phyloP scores from a whole-genome alignment of 164 flowering plant species.

The Echeveria elegans region DNA sequence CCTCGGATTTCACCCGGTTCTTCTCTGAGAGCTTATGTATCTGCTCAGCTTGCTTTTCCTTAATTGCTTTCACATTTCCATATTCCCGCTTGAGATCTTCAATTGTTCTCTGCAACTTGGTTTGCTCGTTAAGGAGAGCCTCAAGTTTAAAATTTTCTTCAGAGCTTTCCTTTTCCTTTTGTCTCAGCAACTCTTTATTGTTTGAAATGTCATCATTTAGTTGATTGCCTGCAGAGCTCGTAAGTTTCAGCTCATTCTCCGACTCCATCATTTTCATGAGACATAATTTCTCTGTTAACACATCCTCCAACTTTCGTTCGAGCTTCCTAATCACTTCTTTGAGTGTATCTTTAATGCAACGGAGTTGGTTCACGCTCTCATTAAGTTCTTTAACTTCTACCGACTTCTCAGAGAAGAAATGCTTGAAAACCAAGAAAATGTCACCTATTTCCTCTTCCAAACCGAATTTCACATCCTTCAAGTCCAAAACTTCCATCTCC shows the following conservation, averaged over 20 bases:
- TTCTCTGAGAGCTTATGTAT: slow-evolving; percentile 25
- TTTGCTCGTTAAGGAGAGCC: slow-evolving; percentile 17
- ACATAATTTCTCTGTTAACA: slow-evolving; percentile 21
- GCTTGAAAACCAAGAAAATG: slow-evolving; percentile 26
- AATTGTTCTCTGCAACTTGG: slow-evolving; percentile 16
- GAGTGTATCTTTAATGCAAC: slow-evolving; percentile 21
- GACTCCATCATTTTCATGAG: slow-evolving; percentile 32
- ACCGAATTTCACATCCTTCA: slow-evolving; percentile 23
- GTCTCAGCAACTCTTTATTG: slow-evolving; percentile 22
- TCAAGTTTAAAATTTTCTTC: slow-evolving; percentile 25
- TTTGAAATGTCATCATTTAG: slow-evolving; percentile 21
- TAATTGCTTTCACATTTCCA: slow-evolving; percentile 18
- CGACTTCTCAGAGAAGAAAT: slow-evolving; percentile 24
- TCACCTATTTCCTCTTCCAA: slow-evolving; percentile 35
- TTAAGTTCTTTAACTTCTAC: slow-evolving; percentile 25
- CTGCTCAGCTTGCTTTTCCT: slow-evolving; percentile 26
- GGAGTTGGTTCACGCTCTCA: slow-evolving; percentile 23
- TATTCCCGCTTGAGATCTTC: slow-evolving; percentile 22
- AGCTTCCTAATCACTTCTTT: slow-evolving; percentile 21
- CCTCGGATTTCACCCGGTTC: slow-evolving; percentile 18
- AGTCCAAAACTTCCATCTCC: slow-evolving; percentile 14
- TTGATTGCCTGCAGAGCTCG: slow-evolving; percentile 17
- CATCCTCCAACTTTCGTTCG: slow-evolving; percentile 21
- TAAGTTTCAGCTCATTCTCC: slow-evolving; percentile 25
- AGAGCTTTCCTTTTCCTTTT: slow-evolving; percentile 29